Evolutionary conservation across 78 protist species (phyloP).

Genomic region (Anaeramoeba flamelloides): DNA sequence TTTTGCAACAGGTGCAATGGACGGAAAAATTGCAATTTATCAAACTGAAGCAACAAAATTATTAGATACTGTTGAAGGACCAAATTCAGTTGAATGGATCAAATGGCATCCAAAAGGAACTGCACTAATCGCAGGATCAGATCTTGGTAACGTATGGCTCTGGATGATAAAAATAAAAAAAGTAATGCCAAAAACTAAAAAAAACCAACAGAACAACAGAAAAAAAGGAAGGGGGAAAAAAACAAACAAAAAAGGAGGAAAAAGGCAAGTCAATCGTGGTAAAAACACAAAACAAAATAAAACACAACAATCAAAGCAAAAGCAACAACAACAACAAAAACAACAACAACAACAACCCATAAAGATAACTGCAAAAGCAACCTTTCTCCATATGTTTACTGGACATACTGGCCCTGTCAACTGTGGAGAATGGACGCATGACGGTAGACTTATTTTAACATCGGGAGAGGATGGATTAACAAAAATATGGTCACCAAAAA

Average conservation of each 20-base stretch:
- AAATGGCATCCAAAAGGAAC: conserved; percentile 9
- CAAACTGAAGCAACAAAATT: background rate
- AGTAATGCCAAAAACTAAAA: too few species aligned
- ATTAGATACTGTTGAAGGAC: conserved; percentile 16
- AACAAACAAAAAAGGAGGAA: too few species aligned
- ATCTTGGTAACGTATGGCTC: conserved; percentile 16
- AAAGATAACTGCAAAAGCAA: too few species aligned
- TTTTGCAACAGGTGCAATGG: conserved; percentile 22
- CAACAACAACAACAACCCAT: too few species aligned
- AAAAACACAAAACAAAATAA: too few species aligned
- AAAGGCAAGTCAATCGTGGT: too few species aligned
- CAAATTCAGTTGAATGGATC: conserved; percentile 11
- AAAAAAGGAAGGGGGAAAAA: too few species aligned
- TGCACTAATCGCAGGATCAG: conserved; percentile 12
- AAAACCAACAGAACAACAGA: too few species aligned
- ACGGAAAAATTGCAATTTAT: conserved; percentile 18
- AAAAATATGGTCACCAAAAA: conserved; percentile 4
- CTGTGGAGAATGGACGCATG: background rate
- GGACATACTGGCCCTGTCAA: conserved; percentile 8
- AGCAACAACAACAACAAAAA: too few species aligned
- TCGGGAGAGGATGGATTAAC: conserved; percentile 10
- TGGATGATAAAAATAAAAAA: too few species aligned
- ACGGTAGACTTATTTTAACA: conserved; percentile 5
- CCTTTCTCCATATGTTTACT: conserved; percentile 10
- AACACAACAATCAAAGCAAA: too few species aligned